Conservation (phyloP, 352 stramenopile species). For the Albugo laibachii region DNA sequence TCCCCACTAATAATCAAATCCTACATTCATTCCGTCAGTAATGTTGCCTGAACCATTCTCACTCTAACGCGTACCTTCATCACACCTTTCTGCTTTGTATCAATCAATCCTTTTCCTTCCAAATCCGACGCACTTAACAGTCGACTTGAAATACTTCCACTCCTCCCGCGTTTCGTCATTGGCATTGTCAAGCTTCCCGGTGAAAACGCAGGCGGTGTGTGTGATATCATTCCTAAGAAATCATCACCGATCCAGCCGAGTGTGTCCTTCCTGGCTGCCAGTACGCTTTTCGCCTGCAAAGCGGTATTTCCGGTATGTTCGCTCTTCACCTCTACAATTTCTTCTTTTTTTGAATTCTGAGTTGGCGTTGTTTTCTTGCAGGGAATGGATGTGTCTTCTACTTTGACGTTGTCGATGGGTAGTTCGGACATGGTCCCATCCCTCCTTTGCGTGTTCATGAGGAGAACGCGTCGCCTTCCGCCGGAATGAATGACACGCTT, state of each 20-base stretch:
- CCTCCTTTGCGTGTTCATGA: no score
- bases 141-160: constrained; percentile 66
- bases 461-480: no score
- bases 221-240: constrained; percentile 74
- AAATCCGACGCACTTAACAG: constrained; percentile 77
- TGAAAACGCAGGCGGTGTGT: constrained; percentile 82
- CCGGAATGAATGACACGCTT: no score
- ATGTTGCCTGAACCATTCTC: background rate
- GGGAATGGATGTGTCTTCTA: no score
- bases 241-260: constrained; percentile 64
- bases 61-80: constrained; percentile 35
- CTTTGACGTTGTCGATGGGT: no score
- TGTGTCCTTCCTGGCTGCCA: constrained; percentile 36
- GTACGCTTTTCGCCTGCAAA: no score
- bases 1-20: constrained; percentile 85
- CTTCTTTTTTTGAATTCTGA: no score
- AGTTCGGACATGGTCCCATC: no score
- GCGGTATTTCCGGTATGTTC: no score
- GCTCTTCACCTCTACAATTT: no score
- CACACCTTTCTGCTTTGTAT: constrained; percentile 79
- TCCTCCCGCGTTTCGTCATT: constrained; percentile 69
- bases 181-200: constrained; percentile 75
- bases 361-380: no score
- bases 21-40: constrained; percentile 9
- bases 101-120: constrained; percentile 79